Evolutionary conservation across 805 yeast species (phyloP).

Genomic region (Metschnikowia arizonensis): DNA sequence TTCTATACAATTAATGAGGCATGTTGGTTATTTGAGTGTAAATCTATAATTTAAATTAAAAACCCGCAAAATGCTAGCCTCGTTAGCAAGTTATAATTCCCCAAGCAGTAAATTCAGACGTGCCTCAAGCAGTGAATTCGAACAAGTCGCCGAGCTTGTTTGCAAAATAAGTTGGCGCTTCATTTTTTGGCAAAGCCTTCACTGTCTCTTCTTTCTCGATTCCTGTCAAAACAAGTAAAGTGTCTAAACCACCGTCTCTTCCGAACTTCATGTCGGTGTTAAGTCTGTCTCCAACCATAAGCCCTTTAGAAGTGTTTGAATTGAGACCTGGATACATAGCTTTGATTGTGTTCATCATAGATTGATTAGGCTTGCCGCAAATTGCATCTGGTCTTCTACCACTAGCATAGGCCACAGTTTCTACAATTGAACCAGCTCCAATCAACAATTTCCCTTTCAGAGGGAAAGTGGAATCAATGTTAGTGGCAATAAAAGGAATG

Average conservation of each 20-base stretch:
- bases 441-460: slow-evolving; percentile 80
- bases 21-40: not conserved
- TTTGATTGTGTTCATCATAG: slow-evolving; percentile 86
- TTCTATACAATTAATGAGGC: not conserved
- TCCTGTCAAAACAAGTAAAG: slow-evolving; percentile 86
- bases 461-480: slow-evolving; percentile 93
- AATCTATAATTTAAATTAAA: not conserved
- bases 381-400: slow-evolving; percentile 78
- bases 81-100: not conserved
- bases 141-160: slow-evolving; percentile 72
- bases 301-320: slow-evolving; percentile 54
- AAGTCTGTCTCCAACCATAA: slow-evolving; percentile 94
- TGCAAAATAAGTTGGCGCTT: slow-evolving; percentile 66
- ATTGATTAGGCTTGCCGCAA: slow-evolving; percentile 88
- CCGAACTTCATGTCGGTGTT: slow-evolving; percentile 96
- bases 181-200: slow-evolving; percentile 30
- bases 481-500: slow-evolving; percentile 82
- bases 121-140: slow-evolving; percentile 36
- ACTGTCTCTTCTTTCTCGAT: slow-evolving; percentile 75
- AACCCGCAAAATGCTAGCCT: not conserved
- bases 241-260: slow-evolving; percentile 76
- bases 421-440: slow-evolving; percentile 92
- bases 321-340: slow-evolving; percentile 49
- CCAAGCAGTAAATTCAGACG: slow-evolving; percentile 42
- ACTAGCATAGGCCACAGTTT: slow-evolving; percentile 66